Evolutionary conservation across 2,329 filamentous ascomycete species (phyloP), one percentile per base, ranked within the genome.

Genomic region (Cladophialophora chaetospira): DNA sequence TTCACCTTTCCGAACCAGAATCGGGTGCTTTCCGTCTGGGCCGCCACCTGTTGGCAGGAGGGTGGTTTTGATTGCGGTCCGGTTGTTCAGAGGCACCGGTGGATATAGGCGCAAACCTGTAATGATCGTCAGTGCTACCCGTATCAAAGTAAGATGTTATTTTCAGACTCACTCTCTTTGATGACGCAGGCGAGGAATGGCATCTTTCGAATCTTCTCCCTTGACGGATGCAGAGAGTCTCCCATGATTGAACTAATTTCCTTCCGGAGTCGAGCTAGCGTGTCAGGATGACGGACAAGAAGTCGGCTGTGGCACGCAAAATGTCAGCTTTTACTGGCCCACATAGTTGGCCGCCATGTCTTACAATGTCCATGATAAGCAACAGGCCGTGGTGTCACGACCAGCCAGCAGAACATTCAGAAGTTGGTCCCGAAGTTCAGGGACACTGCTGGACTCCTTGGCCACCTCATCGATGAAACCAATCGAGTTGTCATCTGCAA

Each of bases 331-430:
- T 26, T 3, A 19, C 40, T 42, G 17, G n/a, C 9, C 8, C 5
- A 29, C 13, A 8, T 11, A 21, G 28, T 9, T 26, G 11, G 21
- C n/a, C n/a, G n/a, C n/a, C n/a, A n/a, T n/a, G 4, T n/a, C 53
- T 72, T 92, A 95, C 57, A 96, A 79, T 33, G 83, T 80, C 87
- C 90, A 96, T 0, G 85, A 88, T 0, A 97, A 80, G 0, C 88
- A 90, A n/a, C 81, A 83, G 26, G 91, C 91, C 0, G 91, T 96
- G 11, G 91, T 96, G 72, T 97, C 92, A 19, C 74, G 69, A 17
- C 90, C 91, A 1, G 92, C 92, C n/a, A 96, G 82, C 3, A 96
- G 81, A 13, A 96, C 82, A 45, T 88, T 86, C 13, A 95, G 47
- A 11, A 63, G 43, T 25, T 60, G 53, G 35, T 43, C 48, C 45